Conservation (phyloP, 1,139 yeast species). For the Maudiozyma humilis region DNA sequence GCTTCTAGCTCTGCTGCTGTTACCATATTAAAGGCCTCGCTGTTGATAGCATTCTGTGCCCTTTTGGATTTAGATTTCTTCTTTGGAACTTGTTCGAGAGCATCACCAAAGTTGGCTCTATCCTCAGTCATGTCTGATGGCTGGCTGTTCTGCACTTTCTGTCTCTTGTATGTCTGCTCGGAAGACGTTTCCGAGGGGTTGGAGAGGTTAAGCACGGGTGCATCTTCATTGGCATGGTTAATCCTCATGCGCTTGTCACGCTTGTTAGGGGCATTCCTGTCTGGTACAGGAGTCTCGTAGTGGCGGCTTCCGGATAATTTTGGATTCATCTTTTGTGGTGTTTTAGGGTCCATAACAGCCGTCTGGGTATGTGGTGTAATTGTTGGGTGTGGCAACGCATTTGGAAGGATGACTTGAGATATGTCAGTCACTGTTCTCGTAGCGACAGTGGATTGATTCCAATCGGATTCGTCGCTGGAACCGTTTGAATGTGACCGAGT, state of each 20-base stretch:
- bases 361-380: neutral
- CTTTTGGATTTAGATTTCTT: neutral
- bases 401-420: neutral
- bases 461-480: neutral
- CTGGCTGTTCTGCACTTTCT: neutral
- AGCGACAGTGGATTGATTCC: neutral
- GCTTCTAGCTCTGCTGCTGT: neutral
- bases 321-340: conserved; percentile 2
- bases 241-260: conserved; percentile 33
- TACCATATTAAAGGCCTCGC: conserved; percentile 9
- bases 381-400: neutral
- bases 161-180: neutral
- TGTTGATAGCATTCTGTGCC: neutral
- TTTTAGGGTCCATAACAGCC: neutral
- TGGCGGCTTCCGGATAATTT: neutral
- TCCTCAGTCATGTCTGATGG: conserved; percentile 34
- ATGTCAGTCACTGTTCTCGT: neutral
- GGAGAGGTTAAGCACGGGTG: neutral
- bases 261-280: conserved; percentile 25
- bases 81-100: neutral
- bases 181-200: neutral
- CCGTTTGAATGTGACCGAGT: neutral
- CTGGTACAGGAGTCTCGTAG: conserved; percentile 5
- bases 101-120: conserved; percentile 24
- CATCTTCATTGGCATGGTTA: neutral